Base-by-base conservation (phyloP, 202 grass and related monocot genomes). In the Panicum hallii region DNA sequence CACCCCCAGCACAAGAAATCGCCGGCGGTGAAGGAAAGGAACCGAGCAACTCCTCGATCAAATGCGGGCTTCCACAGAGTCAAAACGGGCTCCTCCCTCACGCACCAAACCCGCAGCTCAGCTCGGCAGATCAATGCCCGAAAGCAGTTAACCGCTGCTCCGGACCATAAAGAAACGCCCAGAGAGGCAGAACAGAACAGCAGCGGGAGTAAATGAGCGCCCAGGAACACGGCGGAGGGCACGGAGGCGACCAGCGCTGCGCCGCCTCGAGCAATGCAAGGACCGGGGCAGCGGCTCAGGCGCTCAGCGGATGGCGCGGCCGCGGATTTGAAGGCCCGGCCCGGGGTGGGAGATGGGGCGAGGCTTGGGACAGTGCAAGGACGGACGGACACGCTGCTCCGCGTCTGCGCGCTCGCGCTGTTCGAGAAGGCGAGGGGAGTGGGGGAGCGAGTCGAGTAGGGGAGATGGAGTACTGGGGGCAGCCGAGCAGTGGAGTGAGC, bases 201-300 rank as follows among this genome's bases (percentile, higher is more conserved):
- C 64, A 47, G 70, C 71, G 54, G 79, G 62, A 87, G 78, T 81
- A 77, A 81, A 88, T 84, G 77, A 44, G 45, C 45, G 20, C 62
- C 89, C 48, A 52, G 79, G 47, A 84, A 40, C 63, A 14, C 84
- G 88, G 79, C 84, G 60, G 69, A 30, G 15, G 74, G 66, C 88
- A 87, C 80, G 84, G 88, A 73, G 43, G 58, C 72, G 79, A 79
- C 84, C 74, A 55, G 54, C 20, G 78, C 30, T 23, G 70, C 49
- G 58, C 57, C 34, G 32, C 79, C 74, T 80, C 54, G 56, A 81
- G 64, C 76, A 90, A 90, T 90, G 89, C 85, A 71, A 84, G 83
- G 28, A 63, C 72, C n/a, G 54, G 42, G 56, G 42, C 70, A 67
- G 72, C 48, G 23, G 63, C 70, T 13, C 8, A 53, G 72, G 30